A percentile compares a stretch with the other conserved stretches of the same genome.
phyloP scores from a whole-genome alignment of 306 rosid species.

The Dalbergia oliveri region DNA sequence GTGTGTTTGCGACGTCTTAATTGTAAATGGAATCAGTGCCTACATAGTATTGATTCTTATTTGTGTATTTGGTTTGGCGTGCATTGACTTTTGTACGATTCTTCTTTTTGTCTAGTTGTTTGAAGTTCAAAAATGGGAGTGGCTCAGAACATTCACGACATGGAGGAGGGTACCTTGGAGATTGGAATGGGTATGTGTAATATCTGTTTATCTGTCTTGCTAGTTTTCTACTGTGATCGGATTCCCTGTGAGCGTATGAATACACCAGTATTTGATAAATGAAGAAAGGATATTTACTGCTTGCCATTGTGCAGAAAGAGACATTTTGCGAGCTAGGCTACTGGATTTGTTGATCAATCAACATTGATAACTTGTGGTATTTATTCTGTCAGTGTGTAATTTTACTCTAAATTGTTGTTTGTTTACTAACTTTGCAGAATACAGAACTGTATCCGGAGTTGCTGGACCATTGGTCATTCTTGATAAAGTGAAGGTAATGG shows the following conservation, averaged over 20 bases:
- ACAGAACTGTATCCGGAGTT: conserved; percentile 98
- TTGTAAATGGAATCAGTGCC: conserved; percentile 19
- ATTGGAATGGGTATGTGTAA: conserved; percentile 89
- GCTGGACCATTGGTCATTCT: conserved; percentile 99
- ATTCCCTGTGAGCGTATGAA: conserved; percentile 1
- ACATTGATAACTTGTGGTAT: conserved; percentile 26
- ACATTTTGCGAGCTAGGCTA: conserved; percentile 18
- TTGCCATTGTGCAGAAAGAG: conserved; percentile 4
- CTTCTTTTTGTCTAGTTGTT: conserved; percentile 44
- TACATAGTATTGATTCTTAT: conserved; percentile 12
- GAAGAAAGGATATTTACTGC: background rate
- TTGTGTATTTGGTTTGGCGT: conserved; percentile 37
- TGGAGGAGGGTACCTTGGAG: conserved; percentile 87
- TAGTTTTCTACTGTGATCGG: conserved; percentile 21
- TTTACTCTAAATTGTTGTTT: conserved; percentile 31
- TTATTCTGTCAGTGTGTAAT: conserved; percentile 29
- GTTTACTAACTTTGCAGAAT: conserved; percentile 68
- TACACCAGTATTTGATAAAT: background rate
- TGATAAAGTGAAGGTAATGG: conserved; percentile 92
- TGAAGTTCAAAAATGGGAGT: conserved; percentile 72
- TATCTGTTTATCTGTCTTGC: conserved; percentile 29
- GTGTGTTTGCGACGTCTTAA: conserved; percentile 21
- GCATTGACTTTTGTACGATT: conserved; percentile 31
- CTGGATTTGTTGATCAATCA: conserved; percentile 27
- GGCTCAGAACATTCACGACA: conserved; percentile 61